Evolutionary conservation across 768 basidiomycete genomes (phyloP), one percentile per base, ranked within the genome.

Genomic region (Tulasnella sp.): DNA sequence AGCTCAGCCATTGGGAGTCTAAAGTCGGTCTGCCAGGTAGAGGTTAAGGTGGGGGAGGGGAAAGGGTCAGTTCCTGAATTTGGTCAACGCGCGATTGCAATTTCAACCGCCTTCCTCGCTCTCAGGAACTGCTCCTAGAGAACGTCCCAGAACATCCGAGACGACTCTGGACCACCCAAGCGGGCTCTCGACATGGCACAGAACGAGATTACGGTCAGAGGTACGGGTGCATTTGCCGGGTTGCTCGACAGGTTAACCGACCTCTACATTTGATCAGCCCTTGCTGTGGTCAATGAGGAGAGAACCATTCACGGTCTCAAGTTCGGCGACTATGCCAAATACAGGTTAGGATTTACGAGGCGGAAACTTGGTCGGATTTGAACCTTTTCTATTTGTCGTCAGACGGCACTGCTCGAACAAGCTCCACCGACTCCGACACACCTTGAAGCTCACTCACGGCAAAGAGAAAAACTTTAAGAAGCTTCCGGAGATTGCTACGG

Each of bases 321-420:
- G 74, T 95, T 93, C 78, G 92, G 90, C 77, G 95, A 98, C 78
- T 90, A 88, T 79, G 82, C 84, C 69, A 88, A 95, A 67, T 98
- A 98, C 81, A 85, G 90, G 92, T 92, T 70, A 65, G 84, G 62
- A 47, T 22, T 40, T 71, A 9, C 36, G 17, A 44, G 44, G 16
- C 34, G 22, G 26, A 37, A 6, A 16, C 37, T 14, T 36, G 22
- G 22, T 7, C 34, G 39, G 34, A 40, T 71, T 44, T 6, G 42
- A 17, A 44, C 41, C 71, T 32, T 16, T 4, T n/a, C 8, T 35
- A 41, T n/a, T 26, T 40, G 8, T 67, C n/a, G 34, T 8, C 80
- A 93, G 95, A 76, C 94, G 94, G 76, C 95, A 98, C 77, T 96
- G 94, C 78, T 88, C 90, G 6, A 94, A 94, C 79, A 88, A 92